Percentiles rank a stretch among this genome's conserved stretches.
These are phyloP conservation scores for Fusarium pseudonygamai DNA, from an alignment of 2,329 filamentous ascomycete genomes.

Conservation along the genomic window DNA sequence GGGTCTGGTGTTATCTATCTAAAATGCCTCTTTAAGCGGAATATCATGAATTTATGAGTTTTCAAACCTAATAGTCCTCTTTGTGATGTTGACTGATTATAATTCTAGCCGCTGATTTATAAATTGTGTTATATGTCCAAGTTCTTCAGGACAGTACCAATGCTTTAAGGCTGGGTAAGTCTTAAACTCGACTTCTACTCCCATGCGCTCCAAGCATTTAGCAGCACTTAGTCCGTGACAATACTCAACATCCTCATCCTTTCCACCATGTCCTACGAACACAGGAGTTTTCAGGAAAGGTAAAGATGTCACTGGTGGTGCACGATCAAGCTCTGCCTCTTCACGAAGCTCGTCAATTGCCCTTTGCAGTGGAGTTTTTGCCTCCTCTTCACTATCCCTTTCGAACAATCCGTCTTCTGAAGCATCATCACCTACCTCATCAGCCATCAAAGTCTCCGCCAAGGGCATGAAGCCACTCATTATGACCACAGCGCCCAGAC, in stretches of 20 bases:
- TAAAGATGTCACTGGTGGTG: background rate
- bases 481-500: slow-evolving; percentile 52
- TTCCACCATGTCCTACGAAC: slow-evolving; percentile 57
- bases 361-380: slow-evolving; percentile 24
- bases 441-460: slow-evolving; percentile 43
- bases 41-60: slow-evolving; percentile 32
- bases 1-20: background rate
- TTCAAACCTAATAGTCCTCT: background rate
- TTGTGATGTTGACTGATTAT: background rate
- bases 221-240: slow-evolving; percentile 48
- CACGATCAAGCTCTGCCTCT: slow-evolving; percentile 41
- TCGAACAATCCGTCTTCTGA: slow-evolving; percentile 36
- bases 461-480: slow-evolving; percentile 60
- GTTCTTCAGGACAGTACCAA: slow-evolving; percentile 56
- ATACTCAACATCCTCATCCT: slow-evolving; percentile 54
- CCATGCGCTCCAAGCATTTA: slow-evolving; percentile 48
- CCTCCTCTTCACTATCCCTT: background rate
- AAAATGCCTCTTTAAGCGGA: slow-evolving; percentile 15
- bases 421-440: background rate
- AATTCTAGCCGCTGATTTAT: slow-evolving; percentile 16
- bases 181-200: slow-evolving; percentile 48
- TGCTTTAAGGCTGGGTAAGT: slow-evolving; percentile 56
- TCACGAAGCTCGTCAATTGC: slow-evolving; percentile 42
- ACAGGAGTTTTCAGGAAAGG: slow-evolving; percentile 49
- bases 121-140: slow-evolving; percentile 50